Evolutionary conservation across 2,329 filamentous ascomycete species (phyloP), one percentile per base, ranked within the genome.

Genomic region (Penicillium nordicum): DNA sequence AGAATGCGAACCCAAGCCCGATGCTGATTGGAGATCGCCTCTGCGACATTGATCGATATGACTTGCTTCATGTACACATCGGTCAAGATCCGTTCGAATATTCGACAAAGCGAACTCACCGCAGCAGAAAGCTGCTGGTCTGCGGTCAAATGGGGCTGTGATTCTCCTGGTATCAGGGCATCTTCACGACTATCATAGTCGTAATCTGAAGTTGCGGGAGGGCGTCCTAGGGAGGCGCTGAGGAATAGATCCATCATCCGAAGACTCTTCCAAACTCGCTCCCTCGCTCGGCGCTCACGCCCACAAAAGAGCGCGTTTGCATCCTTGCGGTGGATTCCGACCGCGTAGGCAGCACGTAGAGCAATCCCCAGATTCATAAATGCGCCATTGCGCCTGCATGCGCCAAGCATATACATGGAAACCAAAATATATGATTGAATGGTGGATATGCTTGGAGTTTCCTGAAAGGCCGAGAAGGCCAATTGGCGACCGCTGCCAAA

Each of bases 231-330:
- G 1, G 78, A 74, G 25, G 76, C 79, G 60, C 79, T 81, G 57
- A 82, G 77, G 37, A 80, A 79, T 50, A 81, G 69, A 55, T 82
- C 80, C 48, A 81, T 74, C 50, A 81, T 77, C 2, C 80, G 75
- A 5, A 82, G 67, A 60, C 79, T 81, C 63, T 79, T 82, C 80
- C 80, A 82, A 21, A 81, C 78, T 3, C 79, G 74, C 58, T 81
- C 78, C 53, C 80, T 69, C 5, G 76, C 72, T 29, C 70, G 62
- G 49, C 73, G 71, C 43, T 77, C 75, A 2, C 73, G 65, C 1
- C 66, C 63, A 30, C 78, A 79, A 58, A 80, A 82, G 1, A 79
- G 73, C 29, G 77, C 77, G 55, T 80, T 81, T 12, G 80, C 79
- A 63, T 82, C 80, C 29, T 76, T 80, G 5, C 80, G 69, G 61